A percentile compares a stretch with the other conserved stretches of the same genome.
phyloP scores from a whole-genome alignment of 768 basidiomycete species.

The Mycena chlorophos region DNA sequence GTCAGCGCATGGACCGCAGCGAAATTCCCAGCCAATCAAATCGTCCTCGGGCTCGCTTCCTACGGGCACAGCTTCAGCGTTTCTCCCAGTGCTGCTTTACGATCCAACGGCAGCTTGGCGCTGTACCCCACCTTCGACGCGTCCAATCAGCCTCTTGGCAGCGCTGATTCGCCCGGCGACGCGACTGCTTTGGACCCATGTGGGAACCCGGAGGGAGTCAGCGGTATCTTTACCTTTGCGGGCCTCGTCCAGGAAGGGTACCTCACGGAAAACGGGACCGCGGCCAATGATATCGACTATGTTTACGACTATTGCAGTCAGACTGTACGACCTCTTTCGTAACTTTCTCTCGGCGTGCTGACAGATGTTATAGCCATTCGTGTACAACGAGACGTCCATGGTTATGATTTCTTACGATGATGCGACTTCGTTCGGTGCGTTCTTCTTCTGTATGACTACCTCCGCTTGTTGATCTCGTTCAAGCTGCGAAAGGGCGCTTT shows the following conservation, averaged over 20 bases:
- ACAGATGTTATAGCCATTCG: conserved; percentile 52
- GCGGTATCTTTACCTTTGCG: conserved; percentile 65
- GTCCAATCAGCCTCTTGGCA: conserved; percentile 51
- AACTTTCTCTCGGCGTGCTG: not conserved
- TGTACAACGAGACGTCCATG: conserved; percentile 56
- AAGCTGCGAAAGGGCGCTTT: conserved; percentile 56
- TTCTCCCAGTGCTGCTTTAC: conserved; percentile 35
- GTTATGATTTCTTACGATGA: conserved; percentile 70
- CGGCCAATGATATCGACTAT: conserved; percentile 46
- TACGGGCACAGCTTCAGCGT: conserved; percentile 80
- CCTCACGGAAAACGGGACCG: conserved; percentile 46
- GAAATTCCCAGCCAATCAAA: conserved; percentile 67
- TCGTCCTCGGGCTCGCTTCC: conserved; percentile 81
- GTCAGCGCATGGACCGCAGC: conserved; percentile 74
- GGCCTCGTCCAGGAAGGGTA: conserved; percentile 59
- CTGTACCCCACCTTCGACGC: conserved; percentile 55
- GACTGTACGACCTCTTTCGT: conserved; percentile 55
- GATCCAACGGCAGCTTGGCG: conserved; percentile 37
- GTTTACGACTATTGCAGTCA: conserved; percentile 67
- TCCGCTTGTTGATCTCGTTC: not conserved
- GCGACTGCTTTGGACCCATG: conserved; percentile 47
- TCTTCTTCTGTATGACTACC: not conserved
- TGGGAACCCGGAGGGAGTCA: conserved; percentile 51
- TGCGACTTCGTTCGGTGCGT: conserved; percentile 49
- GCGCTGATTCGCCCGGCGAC: conserved; percentile 50